These are phyloP conservation scores for Glycine latifolia DNA, from an alignment of 306 rosid species.

Conservation along the genomic window DNA sequence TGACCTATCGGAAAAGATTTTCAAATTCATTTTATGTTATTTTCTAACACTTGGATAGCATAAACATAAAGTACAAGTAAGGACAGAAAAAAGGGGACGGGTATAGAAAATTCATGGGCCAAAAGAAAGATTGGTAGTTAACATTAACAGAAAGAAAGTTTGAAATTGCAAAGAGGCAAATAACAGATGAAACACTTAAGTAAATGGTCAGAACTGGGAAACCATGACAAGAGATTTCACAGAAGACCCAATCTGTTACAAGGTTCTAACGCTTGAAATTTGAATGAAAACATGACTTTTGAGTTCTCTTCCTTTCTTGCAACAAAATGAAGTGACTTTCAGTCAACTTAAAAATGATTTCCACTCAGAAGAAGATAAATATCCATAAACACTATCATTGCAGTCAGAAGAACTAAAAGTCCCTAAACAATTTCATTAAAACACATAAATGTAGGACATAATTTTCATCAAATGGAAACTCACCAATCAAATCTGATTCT, in stretches of 20 bases:
- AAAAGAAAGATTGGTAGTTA: slow-evolving; percentile 1
- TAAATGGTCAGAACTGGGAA: background rate
- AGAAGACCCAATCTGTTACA: background rate
- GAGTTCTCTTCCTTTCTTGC: background rate
- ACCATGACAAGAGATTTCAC: background rate
- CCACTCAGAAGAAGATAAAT: background rate
- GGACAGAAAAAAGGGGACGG: background rate
- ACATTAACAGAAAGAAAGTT: background rate
- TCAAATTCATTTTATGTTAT: background rate
- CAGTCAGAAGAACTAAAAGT: background rate
- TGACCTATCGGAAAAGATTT: background rate
- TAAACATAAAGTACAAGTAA: background rate
- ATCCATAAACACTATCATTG: background rate
- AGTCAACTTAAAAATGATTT: slow-evolving; percentile 15
- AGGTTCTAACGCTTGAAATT: background rate
- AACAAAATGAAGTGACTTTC: background rate
- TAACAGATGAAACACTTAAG: background rate
- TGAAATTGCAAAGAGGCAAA: background rate
- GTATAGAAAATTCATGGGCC: background rate
- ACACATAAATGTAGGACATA: background rate
- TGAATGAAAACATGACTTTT: background rate
- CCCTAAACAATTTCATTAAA: slow-evolving; percentile 14
- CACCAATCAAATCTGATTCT: background rate
- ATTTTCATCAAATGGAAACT: background rate
- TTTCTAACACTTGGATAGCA: background rate